phyloP scores from a whole-genome alignment of 1,284 basidiomycete species.

The Somion occarium region DNA sequence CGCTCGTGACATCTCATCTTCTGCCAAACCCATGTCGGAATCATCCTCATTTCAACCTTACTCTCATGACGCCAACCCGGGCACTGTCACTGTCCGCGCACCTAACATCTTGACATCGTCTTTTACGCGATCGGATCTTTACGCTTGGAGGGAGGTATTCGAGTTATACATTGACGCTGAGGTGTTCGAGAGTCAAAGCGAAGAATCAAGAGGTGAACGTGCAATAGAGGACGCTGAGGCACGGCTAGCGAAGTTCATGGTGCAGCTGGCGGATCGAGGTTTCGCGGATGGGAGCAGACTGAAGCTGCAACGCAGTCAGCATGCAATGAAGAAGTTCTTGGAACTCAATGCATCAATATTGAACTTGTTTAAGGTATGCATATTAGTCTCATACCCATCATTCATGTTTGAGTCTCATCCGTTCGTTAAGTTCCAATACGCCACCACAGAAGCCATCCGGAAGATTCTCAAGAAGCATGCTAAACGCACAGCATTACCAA shows the following conservation, averaged over 20 bases:
- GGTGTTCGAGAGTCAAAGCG: constrained; percentile 81
- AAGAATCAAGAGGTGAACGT: constrained; percentile 72
- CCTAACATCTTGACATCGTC: constrained; percentile 13
- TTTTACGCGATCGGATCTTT: constrained; percentile 63
- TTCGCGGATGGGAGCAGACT: constrained; percentile 56
- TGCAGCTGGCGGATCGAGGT: constrained; percentile 59
- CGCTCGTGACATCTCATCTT: constrained; percentile 52
- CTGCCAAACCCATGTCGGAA: constrained; percentile 56
- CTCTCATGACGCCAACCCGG: constrained; percentile 40
- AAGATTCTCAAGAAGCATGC: constrained; percentile 95
- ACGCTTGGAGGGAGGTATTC: constrained; percentile 91
- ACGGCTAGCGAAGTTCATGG: constrained; percentile 68
- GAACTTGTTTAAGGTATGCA: constrained; percentile 74
- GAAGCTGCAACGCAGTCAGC: constrained; percentile 56
- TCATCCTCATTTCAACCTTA: constrained; percentile 41
- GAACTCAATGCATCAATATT: constrained; percentile 79
- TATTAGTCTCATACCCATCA: constrained; percentile 7
- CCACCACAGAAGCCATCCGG: constrained; percentile 85
- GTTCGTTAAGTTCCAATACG: constrained; percentile 62
- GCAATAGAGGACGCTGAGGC: constrained; percentile 71
- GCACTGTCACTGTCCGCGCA: constrained; percentile 19
- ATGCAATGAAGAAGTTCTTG: constrained; percentile 77
- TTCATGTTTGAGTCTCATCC: neutral
- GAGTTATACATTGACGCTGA: constrained; percentile 84
- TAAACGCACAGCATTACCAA: constrained; percentile 74